phyloP scores from a whole-genome alignment of 208 protist species.

The Wallacemonas sp. region DNA sequence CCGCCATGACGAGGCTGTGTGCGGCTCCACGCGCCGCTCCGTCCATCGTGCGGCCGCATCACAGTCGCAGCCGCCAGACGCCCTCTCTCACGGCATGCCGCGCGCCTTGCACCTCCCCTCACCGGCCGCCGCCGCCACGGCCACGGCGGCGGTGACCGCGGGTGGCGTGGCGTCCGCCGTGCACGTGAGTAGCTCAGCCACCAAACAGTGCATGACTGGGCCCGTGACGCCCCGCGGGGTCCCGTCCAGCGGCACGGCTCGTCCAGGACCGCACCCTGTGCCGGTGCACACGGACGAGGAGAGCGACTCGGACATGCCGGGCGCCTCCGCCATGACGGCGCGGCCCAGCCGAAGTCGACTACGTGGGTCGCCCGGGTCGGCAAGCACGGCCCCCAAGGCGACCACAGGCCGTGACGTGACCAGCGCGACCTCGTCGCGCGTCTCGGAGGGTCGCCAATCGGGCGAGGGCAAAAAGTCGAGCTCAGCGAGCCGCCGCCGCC shows the following conservation, averaged over 20 bases:
- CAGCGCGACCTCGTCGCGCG: not conserved
- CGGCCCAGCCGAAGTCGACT: not conserved
- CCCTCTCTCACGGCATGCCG: no score
- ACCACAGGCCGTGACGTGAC: not conserved
- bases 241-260: not conserved
- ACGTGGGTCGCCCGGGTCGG: not conserved
- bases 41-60: no score
- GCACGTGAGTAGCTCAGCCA: not conserved
- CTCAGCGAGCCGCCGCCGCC: no score
- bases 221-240: not conserved
- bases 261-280: not conserved
- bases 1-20: not conserved
- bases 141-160: no score
- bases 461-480: not conserved
- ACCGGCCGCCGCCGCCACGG: no score
- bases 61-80: not conserved
- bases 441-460: not conserved
- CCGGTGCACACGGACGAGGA: not conserved
- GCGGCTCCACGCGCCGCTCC: not conserved
- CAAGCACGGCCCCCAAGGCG: not conserved
- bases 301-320: not conserved
- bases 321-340: slow-evolving; percentile 2
- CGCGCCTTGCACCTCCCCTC: no score
- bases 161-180: not conserved
- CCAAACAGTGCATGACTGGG: no score